Conservation (phyloP, 805 yeast species). For the Debaryomyces tyrocola region DNA sequence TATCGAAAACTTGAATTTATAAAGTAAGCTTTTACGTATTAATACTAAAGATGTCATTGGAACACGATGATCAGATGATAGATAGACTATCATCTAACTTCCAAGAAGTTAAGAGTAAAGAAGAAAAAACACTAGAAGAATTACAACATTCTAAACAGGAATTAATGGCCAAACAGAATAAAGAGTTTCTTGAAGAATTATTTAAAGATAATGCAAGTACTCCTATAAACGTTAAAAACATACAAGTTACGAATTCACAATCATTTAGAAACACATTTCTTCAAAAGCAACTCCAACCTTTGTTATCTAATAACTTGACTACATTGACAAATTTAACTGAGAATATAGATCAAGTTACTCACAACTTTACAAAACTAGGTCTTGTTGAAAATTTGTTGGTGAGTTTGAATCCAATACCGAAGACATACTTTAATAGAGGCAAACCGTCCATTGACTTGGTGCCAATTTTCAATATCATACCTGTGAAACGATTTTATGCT, state of each 20-base stretch:
- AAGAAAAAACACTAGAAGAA: constrained; percentile 27
- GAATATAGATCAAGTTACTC: constrained; percentile 44
- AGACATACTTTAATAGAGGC: constrained; percentile 19
- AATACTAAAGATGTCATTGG: constrained; percentile 18
- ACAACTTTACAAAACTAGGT: constrained; percentile 43
- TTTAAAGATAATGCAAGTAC: constrained; percentile 30
- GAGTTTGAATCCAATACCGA: constrained; percentile 21
- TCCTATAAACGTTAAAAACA: constrained; percentile 45
- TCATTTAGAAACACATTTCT: constrained; percentile 48
- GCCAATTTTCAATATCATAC: constrained; percentile 42
- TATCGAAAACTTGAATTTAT: background rate
- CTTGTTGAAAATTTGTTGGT: constrained; percentile 44
- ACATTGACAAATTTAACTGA: constrained; percentile 42
- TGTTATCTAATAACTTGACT: constrained; percentile 34
- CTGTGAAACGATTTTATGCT: constrained; percentile 72
- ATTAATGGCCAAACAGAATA: constrained; percentile 32
- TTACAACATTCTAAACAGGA: constrained; percentile 29
- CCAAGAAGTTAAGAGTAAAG: constrained; percentile 7
- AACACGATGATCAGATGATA: constrained; percentile 32
- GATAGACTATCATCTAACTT: constrained; percentile 22
- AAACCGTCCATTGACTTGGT: constrained; percentile 24
- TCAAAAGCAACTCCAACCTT: constrained; percentile 46
- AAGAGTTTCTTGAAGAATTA: constrained; percentile 31
- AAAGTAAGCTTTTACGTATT: background rate
- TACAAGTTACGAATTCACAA: constrained; percentile 50